These are phyloP conservation scores for Sporisorium exsertum DNA, from an alignment of 1,284 basidiomycete species.

Conservation along the genomic window DNA sequence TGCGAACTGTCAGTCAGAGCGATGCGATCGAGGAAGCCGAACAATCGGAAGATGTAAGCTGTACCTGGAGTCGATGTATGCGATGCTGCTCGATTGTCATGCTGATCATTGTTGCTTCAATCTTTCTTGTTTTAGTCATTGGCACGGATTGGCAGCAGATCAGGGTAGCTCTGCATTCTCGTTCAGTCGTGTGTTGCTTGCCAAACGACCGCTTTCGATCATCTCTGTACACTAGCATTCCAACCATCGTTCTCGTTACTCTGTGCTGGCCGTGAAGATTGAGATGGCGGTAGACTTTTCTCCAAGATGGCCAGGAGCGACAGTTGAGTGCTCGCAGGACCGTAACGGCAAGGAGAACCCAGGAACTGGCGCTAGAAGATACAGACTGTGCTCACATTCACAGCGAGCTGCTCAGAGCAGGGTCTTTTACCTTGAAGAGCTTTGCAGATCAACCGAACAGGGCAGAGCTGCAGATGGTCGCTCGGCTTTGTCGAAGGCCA, in stretches of 20 bases:
- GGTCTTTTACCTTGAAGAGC: no score
- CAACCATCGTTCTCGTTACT: not conserved
- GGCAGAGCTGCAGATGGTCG: not conserved
- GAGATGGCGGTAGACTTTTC: not conserved
- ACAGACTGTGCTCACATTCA: no score
- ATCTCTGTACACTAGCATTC: constrained; percentile 21
- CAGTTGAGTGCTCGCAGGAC: not conserved
- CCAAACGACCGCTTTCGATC: not conserved
- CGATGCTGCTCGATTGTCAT: not conserved
- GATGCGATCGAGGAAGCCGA: constrained; percentile 69
- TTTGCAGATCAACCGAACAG: no score
- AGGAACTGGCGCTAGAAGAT: no score
- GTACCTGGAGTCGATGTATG: not conserved
- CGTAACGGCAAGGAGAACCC: no score
- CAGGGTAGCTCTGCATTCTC: constrained; percentile 29
- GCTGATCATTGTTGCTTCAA: constrained; percentile 4
- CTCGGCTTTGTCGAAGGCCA: not conserved
- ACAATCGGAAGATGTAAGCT: constrained; percentile 68
- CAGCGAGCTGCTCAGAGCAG: no score
- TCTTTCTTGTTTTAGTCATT: constrained; percentile 39
- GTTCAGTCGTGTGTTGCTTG: not conserved
- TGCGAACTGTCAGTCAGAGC: constrained; percentile 78
- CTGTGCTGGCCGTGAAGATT: not conserved
- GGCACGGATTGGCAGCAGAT: constrained; percentile 62
- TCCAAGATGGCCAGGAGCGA: no score